phyloP scores from a whole-genome alignment of 257 asterid genomes.

The Galeopsis tetrahit region DNA sequence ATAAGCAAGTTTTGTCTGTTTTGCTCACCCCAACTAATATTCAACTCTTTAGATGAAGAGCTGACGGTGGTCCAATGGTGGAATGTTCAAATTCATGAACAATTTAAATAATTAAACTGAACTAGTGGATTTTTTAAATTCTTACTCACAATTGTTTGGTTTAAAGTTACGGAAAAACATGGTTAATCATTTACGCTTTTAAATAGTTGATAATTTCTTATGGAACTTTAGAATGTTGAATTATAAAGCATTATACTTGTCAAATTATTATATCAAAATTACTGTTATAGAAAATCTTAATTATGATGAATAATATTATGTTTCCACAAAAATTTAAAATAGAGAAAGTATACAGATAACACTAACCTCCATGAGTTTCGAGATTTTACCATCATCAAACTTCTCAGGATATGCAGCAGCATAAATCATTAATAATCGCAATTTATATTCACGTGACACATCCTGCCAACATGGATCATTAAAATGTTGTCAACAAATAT shows the following conservation, averaged over 20 bases:
- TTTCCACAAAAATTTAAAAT: not conserved
- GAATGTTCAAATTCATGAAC: not conserved
- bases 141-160: not conserved
- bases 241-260: not conserved
- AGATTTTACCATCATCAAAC: slow-evolving; percentile 85
- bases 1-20: no score
- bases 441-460: slow-evolving; percentile 80
- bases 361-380: slow-evolving; percentile 88
- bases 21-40: not conserved
- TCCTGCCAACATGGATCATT: slow-evolving; percentile 60
- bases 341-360: not conserved
- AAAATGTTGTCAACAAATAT: slow-evolving; percentile 27
- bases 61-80: not conserved
- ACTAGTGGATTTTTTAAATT: not conserved
- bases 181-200: not conserved
- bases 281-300: not conserved
- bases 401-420: slow-evolving; percentile 94
- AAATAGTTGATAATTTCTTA: not conserved
- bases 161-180: not conserved
- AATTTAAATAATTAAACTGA: not conserved
- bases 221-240: not conserved
- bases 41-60: not conserved
- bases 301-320: not conserved
- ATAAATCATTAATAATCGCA: slow-evolving; percentile 96
- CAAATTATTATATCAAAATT: not conserved